Evolutionary conservation across 164 flowering plant genomes (phyloP).

Genomic region (Amborella trichopoda): DNA sequence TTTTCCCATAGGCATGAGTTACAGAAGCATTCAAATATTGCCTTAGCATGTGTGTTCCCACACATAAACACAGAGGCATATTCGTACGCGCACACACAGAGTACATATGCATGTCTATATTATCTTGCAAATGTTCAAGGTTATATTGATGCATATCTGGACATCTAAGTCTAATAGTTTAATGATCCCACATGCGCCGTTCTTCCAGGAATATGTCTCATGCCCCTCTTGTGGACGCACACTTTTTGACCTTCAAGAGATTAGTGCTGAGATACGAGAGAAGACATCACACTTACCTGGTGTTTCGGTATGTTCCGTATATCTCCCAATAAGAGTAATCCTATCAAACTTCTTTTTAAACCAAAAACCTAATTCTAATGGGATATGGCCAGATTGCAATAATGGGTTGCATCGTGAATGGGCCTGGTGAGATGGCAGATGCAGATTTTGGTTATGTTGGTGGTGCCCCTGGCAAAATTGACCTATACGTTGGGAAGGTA

Average conservation of each 20-base stretch:
- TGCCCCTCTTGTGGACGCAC: slow-evolving; percentile 99
- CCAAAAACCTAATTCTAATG: not conserved
- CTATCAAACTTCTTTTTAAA: not conserved
- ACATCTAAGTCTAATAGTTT: no score
- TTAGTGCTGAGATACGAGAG: slow-evolving; percentile 90
- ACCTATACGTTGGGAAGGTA: slow-evolving; percentile 97
- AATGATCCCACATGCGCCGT: no score
- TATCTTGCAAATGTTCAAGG: no score
- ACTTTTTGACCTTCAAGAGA: slow-evolving; percentile 91
- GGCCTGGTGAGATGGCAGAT: slow-evolving; percentile 99
- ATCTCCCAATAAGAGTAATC: not conserved
- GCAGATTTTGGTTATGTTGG: slow-evolving; percentile 99
- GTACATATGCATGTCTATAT: no score
- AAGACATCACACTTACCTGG: slow-evolving; percentile 96
- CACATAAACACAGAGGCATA: no score
- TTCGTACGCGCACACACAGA: no score
- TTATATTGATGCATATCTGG: no score
- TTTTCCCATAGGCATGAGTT: no score
- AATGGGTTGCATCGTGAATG: slow-evolving; percentile 99
- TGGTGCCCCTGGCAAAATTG: slow-evolving; percentile 97
- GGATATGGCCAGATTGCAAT: slow-evolving; percentile 88
- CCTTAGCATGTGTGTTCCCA: no score
- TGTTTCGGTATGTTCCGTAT: slow-evolving; percentile 56
- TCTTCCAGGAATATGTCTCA: slow-evolving; percentile 98
- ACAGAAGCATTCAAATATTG: no score